Percentiles rank a stretch among this genome's conserved stretches.
These are phyloP conservation scores for Silene noctiflora DNA, from an alignment of 179 eudicot genomes.

Conservation along the genomic window DNA sequence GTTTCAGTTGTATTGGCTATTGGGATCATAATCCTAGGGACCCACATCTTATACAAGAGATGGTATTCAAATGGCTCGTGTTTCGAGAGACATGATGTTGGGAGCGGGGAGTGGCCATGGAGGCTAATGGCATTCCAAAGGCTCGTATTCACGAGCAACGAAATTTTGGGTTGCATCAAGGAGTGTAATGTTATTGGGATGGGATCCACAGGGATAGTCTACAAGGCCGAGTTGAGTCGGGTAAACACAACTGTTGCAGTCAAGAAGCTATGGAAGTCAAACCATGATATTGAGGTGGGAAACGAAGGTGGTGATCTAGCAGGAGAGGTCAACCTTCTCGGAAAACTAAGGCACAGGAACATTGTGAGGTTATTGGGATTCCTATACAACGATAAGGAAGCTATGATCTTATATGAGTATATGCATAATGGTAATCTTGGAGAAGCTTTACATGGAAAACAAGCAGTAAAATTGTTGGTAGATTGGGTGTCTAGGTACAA, in stretches of 20 bases:
- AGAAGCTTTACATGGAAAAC: conserved; percentile 68
- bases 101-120: conserved; percentile 80
- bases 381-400: conserved; percentile 62
- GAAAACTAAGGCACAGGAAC: conserved; percentile 77
- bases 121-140: conserved; percentile 87
- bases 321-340: conserved; percentile 73
- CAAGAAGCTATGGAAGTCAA: conserved; percentile 75
- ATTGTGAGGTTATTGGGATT: conserved; percentile 74
- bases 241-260: conserved; percentile 65
- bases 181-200: conserved; percentile 84
- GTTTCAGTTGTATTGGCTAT: conserved; percentile 44
- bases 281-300: conserved; percentile 43
- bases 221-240: conserved; percentile 67
- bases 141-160: conserved; percentile 63
- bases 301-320: conserved; percentile 44
- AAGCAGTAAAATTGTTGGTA: conserved; percentile 51
- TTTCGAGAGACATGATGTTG: conserved; percentile 52
- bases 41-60: conserved; percentile 46
- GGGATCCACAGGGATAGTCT: conserved; percentile 83
- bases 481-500: conserved; percentile 91
- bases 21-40: conserved; percentile 37
- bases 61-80: conserved; percentile 63
- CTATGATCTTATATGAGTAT: conserved; percentile 81
- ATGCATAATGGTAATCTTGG: conserved; percentile 92
- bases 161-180: conserved; percentile 62